A percentile compares a stretch with the other conserved stretches of the same genome.
Conservation (phyloP, 164 flowering plant species). For the Amborella trichopoda region DNA sequence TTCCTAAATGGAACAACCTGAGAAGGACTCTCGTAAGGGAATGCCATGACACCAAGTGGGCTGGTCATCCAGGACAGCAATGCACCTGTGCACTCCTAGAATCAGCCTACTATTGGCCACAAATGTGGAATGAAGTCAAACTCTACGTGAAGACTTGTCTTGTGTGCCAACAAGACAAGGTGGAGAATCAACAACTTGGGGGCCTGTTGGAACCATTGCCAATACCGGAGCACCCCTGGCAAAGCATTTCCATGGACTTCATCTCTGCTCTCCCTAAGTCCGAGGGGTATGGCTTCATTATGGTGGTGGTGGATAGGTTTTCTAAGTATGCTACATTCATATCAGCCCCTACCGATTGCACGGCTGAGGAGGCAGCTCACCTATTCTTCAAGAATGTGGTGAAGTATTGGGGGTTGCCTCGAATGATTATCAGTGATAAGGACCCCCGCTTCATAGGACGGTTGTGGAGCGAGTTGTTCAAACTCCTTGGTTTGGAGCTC, state of each 20-base stretch:
- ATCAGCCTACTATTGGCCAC: neutral
- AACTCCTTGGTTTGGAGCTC: neutral
- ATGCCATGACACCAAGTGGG: slow-evolving; percentile 7
- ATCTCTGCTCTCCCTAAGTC: neutral
- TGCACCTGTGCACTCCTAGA: neutral
- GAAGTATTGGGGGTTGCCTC: neutral
- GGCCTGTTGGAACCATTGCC: neutral
- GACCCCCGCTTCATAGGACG: neutral
- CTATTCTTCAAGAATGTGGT: neutral
- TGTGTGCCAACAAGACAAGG: no score
- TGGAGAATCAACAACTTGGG: neutral
- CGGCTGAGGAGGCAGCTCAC: neutral
- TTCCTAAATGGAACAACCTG: slow-evolving; percentile 2
- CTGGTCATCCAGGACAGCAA: slow-evolving; percentile 1
- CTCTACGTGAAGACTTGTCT: slow-evolving; percentile 1
- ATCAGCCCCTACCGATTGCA: neutral
- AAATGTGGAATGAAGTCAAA: neutral
- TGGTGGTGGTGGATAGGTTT: no score
- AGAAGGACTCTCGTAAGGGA: neutral
- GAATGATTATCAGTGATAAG: neutral
- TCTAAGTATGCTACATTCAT: slow-evolving; percentile 3
- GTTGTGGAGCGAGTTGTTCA: slow-evolving; percentile 1
- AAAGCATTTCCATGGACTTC: slow-evolving; percentile 4
- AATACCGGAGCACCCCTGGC: neutral
- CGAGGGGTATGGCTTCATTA: neutral